A percentile compares a stretch with the other conserved stretches of the same genome.
Conservation (phyloP, 2,329 filamentous ascomycete genomes). For the Nemania sp. region DNA sequence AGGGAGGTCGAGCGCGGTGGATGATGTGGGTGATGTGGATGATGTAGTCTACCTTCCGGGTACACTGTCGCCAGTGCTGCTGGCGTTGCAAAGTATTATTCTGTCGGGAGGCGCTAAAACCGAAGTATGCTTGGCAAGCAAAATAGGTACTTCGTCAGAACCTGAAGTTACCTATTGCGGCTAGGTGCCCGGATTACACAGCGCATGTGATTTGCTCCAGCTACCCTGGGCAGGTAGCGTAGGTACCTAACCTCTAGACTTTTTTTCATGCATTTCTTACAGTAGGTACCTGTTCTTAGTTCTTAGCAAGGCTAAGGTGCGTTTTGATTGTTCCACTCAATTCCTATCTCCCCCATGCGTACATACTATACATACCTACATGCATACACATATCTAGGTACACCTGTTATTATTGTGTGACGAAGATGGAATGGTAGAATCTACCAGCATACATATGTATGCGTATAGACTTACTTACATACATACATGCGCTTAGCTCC, state of each 20-base stretch:
- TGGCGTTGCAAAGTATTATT: too few species aligned
- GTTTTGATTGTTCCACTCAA: constrained; percentile 23
- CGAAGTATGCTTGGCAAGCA: constrained; percentile 23
- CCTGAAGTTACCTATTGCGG: constrained; percentile 11
- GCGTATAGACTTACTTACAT: not conserved
- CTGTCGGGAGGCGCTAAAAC: not conserved
- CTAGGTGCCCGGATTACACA: constrained; percentile 25
- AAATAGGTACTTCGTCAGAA: not conserved
- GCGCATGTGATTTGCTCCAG: constrained; percentile 33
- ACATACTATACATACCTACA: too few species aligned
- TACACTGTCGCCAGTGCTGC: not conserved
- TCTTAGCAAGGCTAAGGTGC: constrained; percentile 23
- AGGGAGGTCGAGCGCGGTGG: not conserved
- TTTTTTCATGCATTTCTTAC: constrained; percentile 25
- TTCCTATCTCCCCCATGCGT: constrained; percentile 5
- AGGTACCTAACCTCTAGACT: not conserved
- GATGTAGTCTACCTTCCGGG: not conserved
- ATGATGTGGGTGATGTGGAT: too few species aligned
- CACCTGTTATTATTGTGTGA: constrained; percentile 16
- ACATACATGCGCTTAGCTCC: too few species aligned
- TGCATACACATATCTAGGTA: not conserved
- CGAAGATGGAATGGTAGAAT: constrained; percentile 8
- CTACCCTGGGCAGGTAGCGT: not conserved
- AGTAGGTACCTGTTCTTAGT: too few species aligned
- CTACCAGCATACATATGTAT: constrained; percentile 11